Conservation (phyloP, 495 filamentous ascomycete genomes). For the Penicillium soppii region DNA sequence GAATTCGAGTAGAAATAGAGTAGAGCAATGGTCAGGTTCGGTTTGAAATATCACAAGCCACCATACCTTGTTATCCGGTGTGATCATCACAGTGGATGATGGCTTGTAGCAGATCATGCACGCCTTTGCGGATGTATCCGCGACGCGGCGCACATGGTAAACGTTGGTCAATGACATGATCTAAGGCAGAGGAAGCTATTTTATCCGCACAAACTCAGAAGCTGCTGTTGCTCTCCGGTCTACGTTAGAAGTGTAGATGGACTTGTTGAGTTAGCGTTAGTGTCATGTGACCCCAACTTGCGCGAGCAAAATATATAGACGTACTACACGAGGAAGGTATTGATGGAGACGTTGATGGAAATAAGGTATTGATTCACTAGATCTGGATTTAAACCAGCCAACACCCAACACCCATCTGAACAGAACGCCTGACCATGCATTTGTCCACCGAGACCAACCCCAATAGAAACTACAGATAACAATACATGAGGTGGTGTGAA, state of each 20-base stretch:
- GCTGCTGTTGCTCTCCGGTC: background rate
- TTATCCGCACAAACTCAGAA: background rate
- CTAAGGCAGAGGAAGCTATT: no score
- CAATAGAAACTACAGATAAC: conserved; percentile 13
- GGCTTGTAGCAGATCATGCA: conserved; percentile 93
- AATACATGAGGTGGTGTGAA: conserved; percentile 7
- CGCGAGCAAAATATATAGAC: background rate
- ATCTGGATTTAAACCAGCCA: background rate
- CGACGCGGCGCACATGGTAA: conserved; percentile 86
- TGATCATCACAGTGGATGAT: conserved; percentile 82
- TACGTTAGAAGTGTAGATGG: background rate
- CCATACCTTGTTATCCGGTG: conserved; percentile 81
- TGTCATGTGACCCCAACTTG: conserved; percentile 18
- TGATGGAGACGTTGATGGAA: background rate
- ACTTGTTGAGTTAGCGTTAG: conserved; percentile 11
- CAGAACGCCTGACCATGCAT: conserved; percentile 33
- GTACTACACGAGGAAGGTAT: background rate
- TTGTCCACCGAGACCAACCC: conserved; percentile 21
- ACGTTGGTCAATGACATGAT: conserved; percentile 69
- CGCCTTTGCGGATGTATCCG: conserved; percentile 74
- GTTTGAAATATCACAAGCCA: background rate
- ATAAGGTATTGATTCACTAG: background rate
- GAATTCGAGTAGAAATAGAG: background rate
- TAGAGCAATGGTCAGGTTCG: background rate
- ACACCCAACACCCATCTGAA: conserved; percentile 1